phyloP scores from a whole-genome alignment of 73 alveolate species.

The Uronychia setigera region DNA sequence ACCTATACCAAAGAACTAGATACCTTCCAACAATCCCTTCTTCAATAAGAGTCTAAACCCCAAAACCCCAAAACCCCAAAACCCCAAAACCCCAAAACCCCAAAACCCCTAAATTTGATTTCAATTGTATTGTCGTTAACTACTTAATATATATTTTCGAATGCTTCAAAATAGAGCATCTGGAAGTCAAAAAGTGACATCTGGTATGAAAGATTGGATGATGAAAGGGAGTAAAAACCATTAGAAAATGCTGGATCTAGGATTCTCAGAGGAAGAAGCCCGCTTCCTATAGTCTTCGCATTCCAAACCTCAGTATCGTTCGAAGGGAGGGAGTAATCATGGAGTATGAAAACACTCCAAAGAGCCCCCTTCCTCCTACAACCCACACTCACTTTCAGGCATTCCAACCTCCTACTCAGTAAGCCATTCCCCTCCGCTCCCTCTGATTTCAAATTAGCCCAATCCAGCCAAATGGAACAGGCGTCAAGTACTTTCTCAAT shows the following conservation, averaged over 20 bases:
- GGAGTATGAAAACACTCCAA: slow-evolving; percentile 1
- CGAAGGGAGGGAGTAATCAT: neutral
- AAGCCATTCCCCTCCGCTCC: neutral
- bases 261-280: neutral
- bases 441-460: no score
- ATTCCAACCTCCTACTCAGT: neutral
- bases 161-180: neutral
- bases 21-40: slow-evolving; percentile 54
- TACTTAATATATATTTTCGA: neutral
- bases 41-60: slow-evolving; percentile 34
- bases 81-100: no score
- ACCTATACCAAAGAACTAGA: slow-evolving; percentile 28
- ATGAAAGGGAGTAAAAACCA: neutral
- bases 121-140: no score
- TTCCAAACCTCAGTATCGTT: neutral
- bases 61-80: no score
- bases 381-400: neutral
- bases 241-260: neutral
- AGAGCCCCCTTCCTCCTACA: neutral
- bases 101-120: no score
- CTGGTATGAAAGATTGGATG: neutral
- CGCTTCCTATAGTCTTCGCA: slow-evolving; percentile 1
- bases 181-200: neutral
- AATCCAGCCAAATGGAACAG: neutral
- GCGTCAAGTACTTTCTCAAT: neutral